Evolutionary conservation across 2,329 filamentous ascomycete species (phyloP), one percentile per base, ranked within the genome.

Genomic region (Fusarium sp.): DNA sequence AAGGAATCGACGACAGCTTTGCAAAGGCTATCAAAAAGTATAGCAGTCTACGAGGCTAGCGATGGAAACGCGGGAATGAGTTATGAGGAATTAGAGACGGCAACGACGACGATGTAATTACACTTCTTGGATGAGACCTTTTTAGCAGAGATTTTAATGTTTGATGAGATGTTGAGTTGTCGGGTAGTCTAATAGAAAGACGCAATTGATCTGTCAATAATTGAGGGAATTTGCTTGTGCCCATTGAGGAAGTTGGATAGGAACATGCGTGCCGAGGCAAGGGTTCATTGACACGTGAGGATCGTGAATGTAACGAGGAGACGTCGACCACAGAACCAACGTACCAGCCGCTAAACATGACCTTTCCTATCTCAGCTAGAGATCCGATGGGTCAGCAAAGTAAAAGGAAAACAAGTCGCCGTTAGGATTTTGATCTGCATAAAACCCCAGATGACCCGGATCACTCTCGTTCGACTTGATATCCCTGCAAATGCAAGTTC

Each of bases 1-100:
- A 76, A 31, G 77, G 79, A 13, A 81, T 86, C 48, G 74, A 79
- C 11, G 75, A 72, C 7, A 73, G 76, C 1, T 85, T 86, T 69
- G 71, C 74, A 11, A 56, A 74, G 43, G 82, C 80, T 10, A 79
- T 84, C 48, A 72, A 73, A 34, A 70, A 63, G 11, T 82, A 79
- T 48, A 65, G 71, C 25, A 58, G 43, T 25, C 23, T 57, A 54
- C 61, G 67, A 23, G 58, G 62, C n/a, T 70, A 65, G 26, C 5
- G 3, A 26, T 4, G 31, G 25, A 30, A 30, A 4, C 4, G 21
- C 3, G 3, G 48, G 34, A 52, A 67, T 30, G 52, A 67, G 57
- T 52, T 45, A 70, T 37, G 52, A 67, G 43, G 30, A 18, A 63
- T 41, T 58, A 31, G 43, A 43, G 21, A 43, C 34, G 34, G 34